Evolutionary conservation across 805 yeast species (phyloP).

Genomic region (Pichia nakasei): DNA sequence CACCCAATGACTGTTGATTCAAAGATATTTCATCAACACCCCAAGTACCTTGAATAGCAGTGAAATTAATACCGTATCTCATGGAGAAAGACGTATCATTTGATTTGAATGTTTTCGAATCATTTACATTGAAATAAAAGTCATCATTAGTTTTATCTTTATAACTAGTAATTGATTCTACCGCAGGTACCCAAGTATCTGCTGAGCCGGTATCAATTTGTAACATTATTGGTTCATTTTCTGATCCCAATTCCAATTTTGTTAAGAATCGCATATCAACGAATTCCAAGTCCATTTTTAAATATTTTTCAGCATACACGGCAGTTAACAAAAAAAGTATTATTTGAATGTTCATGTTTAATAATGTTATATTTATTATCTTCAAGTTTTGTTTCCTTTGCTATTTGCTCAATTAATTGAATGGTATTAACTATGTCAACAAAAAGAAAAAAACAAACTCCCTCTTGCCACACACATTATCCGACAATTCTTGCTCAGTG

Average conservation of each 20-base stretch:
- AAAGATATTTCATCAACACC: slow-evolving; percentile 54
- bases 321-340: neutral
- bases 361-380: too few relatives aligned
- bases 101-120: slow-evolving; percentile 30
- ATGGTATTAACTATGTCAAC: too few relatives aligned
- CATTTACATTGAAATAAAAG: slow-evolving; percentile 21
- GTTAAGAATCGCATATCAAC: neutral
- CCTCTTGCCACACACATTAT: too few relatives aligned
- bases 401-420: too few relatives aligned
- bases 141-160: neutral
- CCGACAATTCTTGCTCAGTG: too few relatives aligned
- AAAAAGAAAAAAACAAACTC: too few relatives aligned
- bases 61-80: slow-evolving; percentile 35
- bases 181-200: slow-evolving; percentile 56
- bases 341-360: neutral
- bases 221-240: slow-evolving; percentile 44
- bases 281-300: neutral
- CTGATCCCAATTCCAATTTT: slow-evolving; percentile 30
- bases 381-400: too few relatives aligned
- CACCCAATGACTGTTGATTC: slow-evolving; percentile 37
- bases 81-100: slow-evolving; percentile 36
- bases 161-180: neutral
- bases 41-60: slow-evolving; percentile 42
- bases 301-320: neutral
- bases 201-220: slow-evolving; percentile 72